Conservation (phyloP, 495 filamentous ascomycete genomes). For the Hypoxylon perforatum region DNA sequence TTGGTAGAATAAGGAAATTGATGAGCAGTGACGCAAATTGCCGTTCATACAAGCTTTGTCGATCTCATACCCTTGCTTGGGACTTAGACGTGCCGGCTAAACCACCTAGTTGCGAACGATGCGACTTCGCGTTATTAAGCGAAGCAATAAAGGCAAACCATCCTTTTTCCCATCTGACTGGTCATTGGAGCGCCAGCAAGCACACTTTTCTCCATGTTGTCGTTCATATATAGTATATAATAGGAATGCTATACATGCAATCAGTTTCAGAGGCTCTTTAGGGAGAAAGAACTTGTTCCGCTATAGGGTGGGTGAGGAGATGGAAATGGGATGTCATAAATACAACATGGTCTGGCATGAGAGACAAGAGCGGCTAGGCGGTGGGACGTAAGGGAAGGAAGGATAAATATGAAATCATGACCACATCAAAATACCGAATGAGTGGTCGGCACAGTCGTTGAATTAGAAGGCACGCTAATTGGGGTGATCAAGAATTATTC, state of each 20-base stretch:
- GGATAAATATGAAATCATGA: no score
- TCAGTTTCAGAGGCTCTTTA: not conserved
- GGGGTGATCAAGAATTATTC: no score
- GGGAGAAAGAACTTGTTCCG: no score
- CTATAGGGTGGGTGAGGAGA: no score
- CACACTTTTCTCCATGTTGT: not conserved
- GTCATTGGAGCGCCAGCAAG: slow-evolving; percentile 23
- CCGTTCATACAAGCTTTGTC: slow-evolving; percentile 37
- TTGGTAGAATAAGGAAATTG: not conserved
- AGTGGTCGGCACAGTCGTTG: no score
- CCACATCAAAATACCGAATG: no score
- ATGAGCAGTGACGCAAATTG: slow-evolving; percentile 13
- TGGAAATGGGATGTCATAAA: no score
- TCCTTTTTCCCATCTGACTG: slow-evolving; percentile 23
- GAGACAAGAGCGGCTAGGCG: no score
- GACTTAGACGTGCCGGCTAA: slow-evolving; percentile 16
- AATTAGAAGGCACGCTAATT: no score
- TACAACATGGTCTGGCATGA: no score
- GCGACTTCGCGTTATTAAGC: slow-evolving; percentile 19
- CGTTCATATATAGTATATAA: not conserved
- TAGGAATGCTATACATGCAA: not conserved
- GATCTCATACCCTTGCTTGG: slow-evolving; percentile 11
- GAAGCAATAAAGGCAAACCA: not conserved
- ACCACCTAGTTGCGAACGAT: not conserved
- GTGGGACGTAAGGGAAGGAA: no score